Base-by-base conservation (phyloP, 2,329 filamentous ascomycete species). In the Chaetomiaceae sp. region DNA sequence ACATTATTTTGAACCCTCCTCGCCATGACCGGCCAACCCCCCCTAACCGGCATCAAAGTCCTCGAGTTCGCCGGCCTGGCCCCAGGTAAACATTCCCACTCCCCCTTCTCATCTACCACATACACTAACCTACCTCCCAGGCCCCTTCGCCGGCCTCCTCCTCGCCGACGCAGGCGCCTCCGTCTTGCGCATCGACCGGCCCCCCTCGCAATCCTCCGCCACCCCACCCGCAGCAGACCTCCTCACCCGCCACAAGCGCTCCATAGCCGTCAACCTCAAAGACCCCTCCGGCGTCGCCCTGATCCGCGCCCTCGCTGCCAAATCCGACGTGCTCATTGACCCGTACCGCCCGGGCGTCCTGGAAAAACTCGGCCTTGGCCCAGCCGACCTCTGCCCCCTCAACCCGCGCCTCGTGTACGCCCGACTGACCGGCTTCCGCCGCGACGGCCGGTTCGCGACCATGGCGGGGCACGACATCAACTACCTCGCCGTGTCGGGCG, bases 381-480 rank as follows among this genome's bases (percentile, higher is more conserved):
- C 92, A 7, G 77, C 80, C 0, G 79, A 81, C 1, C 76, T 96
- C 7, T 73, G 83, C 25, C 74, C 71, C 22, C 66, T 80, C 17
- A 96, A 96, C 69, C 87, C 85, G 11, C 76, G 85, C 0, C 73
- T 97, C 2, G 83, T 97, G 50, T 84, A 95, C 53, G 90, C 82
- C 7, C 85, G 92, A 37, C 87, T 97, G 81, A 94, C 91, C 2
- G 92, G 92, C 0, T 97, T 96, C 70, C 79, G 92, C 12, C 79
- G 91, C 36, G 89, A 95, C 71, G 92, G 91, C 0, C 85, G 83
- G 63, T 97, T 96, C 71, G 82, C 81, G 44, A 73, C 80, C 64
- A 96, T 96, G 91, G 91, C 91, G 0, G 91, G 91, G 40, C 91
- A 96, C 67, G 91, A 96, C 68, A 96, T 96, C 69, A 96, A 97